Evolutionary conservation across 2,329 filamentous ascomycete genomes (phyloP).

Genomic region (Fusarium sp.): DNA sequence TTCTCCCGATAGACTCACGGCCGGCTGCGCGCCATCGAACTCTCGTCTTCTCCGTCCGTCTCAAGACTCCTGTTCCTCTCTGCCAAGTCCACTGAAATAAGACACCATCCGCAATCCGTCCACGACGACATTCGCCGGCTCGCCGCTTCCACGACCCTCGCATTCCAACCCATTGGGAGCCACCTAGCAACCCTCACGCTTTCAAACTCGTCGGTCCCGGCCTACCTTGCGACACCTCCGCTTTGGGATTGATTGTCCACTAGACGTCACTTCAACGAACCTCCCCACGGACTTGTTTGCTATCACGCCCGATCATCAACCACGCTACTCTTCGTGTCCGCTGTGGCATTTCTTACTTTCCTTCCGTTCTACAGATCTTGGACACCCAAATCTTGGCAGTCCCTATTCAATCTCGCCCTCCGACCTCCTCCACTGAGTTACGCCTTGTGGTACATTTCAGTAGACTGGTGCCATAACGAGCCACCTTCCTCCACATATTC

Average conservation of each 20-base stretch:
- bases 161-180: slow-evolving; percentile 46
- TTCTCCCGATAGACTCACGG: slow-evolving; percentile 42
- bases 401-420: slow-evolving; percentile 21
- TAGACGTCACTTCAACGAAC: slow-evolving; percentile 37
- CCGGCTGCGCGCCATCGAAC: slow-evolving; percentile 45
- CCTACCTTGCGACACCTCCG: slow-evolving; percentile 38
- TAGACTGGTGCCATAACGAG: slow-evolving; percentile 36
- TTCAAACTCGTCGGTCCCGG: slow-evolving; percentile 34
- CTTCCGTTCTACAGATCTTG: slow-evolving; percentile 27
- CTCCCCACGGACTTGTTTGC: slow-evolving; percentile 24
- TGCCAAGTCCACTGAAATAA: slow-evolving; percentile 39
- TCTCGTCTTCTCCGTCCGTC: slow-evolving; percentile 33
- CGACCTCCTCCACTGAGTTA: slow-evolving; percentile 1
- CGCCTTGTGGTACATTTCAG: slow-evolving; percentile 6
- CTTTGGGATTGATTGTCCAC: slow-evolving; percentile 40
- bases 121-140: slow-evolving; percentile 42
- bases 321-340: slow-evolving; percentile 28
- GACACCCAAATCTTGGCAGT: slow-evolving; percentile 25
- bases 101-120: slow-evolving; percentile 42
- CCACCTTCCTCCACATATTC: slow-evolving; percentile 34
- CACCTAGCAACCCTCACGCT: slow-evolving; percentile 34
- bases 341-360: slow-evolving; percentile 21
- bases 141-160: slow-evolving; percentile 33
- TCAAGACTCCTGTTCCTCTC: slow-evolving; percentile 16
- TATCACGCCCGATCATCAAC: slow-evolving; percentile 26